Base-by-base conservation (phyloP, 2,329 filamentous ascomycete species). In the Ophiobolus disseminans region DNA sequence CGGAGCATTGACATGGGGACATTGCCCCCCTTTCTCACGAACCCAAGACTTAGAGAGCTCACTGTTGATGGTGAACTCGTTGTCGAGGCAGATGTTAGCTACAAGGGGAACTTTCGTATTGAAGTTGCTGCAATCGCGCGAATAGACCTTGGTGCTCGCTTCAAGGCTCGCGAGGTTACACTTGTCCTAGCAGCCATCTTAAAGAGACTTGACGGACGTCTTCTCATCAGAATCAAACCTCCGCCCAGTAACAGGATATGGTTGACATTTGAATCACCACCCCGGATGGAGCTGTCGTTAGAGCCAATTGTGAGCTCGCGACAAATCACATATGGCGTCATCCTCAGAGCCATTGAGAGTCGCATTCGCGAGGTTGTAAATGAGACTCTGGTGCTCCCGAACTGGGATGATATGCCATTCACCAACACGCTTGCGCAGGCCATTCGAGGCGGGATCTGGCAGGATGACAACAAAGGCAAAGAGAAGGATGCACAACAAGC, bases 391-490 rank as follows among this genome's bases (percentile, higher is more conserved):
- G 94, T 99, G 2, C 79, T 88, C 46, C 94, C 94, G 0, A 96
- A 96, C 68, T 99, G 94, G 93, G 94, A 99, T 58, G 94, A 99
- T 69, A 82, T 91, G 19, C 91, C 94, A 0, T 97, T 99, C 72
- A 88, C 91, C 68, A 85, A 89, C 61, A 97, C 91, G 0, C 81
- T 86, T 46, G 79, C 84, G 47, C 91, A 96, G 69, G 76, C 78
- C 16, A 91, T 90, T 80, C 83, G 94, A 60, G 94, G 93, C 9
- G 94, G 94, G 0, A 88, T 97, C 16, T 99, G 85, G 85, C 73
- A 79, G 54, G 73, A 76, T 44, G 40, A 46, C 22, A 25, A 45
- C 4, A 55, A 50, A 20, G 50, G 48, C 4, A 52, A 52, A 22
- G 50, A 58, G 4, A 50, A 62, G 23, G 50, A 58, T 1, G 26